These are phyloP conservation scores for Magnolia kwangsiensis DNA, from an alignment of 164 flowering plant species.

Conservation along the genomic window DNA sequence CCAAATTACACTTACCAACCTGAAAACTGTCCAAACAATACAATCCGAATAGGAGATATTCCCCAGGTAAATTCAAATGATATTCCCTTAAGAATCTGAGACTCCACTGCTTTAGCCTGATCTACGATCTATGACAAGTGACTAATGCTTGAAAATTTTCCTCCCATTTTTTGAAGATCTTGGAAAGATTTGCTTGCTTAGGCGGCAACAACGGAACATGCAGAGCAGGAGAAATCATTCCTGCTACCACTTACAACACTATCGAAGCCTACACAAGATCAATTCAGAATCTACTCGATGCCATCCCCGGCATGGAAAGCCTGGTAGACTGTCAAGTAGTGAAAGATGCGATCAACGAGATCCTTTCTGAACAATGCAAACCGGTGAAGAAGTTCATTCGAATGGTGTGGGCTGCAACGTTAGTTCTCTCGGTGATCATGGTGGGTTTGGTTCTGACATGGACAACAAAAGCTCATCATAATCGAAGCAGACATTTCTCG, in stretches of 20 bases:
- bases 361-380: conserved; percentile 57
- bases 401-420: conserved; percentile 57
- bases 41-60: conserved; percentile 63
- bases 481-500: conserved; percentile 26
- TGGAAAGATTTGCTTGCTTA: conserved; percentile 49
- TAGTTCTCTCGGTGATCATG: conserved; percentile 47
- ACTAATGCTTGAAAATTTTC: neutral
- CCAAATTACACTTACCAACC: conserved; percentile 63
- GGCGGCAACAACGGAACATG: conserved; percentile 37
- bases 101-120: neutral
- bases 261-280: conserved; percentile 54
- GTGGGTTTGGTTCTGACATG: conserved; percentile 49
- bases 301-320: conserved; percentile 65
- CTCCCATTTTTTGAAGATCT: conserved; percentile 31
- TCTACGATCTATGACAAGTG: neutral
- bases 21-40: conserved; percentile 47
- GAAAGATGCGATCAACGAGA: conserved; percentile 56
- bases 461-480: conserved; percentile 36
- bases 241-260: conserved; percentile 22
- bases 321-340: conserved; percentile 66
- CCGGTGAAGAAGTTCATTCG: conserved; percentile 53
- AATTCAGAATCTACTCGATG: conserved; percentile 56
- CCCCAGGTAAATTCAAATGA: conserved; percentile 44
- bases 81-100: neutral
- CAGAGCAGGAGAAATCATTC: conserved; percentile 32